Percentiles rank a stretch among this genome's conserved stretches.
Evolutionary conservation across 2,329 filamentous ascomycete genomes (phyloP).

Genomic region (Monosporascus sp.): DNA sequence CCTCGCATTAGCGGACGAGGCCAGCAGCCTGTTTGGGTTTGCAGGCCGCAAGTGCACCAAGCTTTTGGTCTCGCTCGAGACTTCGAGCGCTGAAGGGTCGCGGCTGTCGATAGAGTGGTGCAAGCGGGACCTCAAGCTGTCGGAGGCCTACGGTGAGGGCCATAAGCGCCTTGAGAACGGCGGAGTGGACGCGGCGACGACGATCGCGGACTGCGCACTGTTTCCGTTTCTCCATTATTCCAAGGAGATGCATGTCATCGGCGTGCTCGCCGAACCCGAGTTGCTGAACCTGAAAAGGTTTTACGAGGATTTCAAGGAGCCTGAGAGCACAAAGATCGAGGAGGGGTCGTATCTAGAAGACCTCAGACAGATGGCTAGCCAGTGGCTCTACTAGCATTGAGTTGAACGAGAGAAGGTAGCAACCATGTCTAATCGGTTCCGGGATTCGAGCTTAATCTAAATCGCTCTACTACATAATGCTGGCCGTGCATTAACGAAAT

Average conservation of each 20-base stretch:
- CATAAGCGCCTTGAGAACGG: not conserved
- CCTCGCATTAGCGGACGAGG: not conserved
- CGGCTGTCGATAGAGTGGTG: not conserved
- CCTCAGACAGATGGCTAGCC: no score
- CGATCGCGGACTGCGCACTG: constrained; percentile 3
- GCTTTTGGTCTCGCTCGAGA: not conserved
- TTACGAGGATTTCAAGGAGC: constrained; percentile 1
- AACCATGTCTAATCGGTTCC: no score
- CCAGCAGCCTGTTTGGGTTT: not conserved
- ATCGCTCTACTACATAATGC: no score
- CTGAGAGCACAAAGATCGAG: constrained; percentile 2
- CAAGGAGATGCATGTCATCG: constrained; percentile 1
- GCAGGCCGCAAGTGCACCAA: constrained; percentile 4
- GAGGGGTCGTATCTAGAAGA: constrained; percentile 1
- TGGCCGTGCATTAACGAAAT: no score
- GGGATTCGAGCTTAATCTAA: no score
- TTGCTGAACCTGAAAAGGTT: constrained; percentile 3
- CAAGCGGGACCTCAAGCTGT: constrained; percentile 1
- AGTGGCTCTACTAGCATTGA: no score
- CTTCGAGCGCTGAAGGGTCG: not conserved
- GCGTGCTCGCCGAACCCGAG: constrained; percentile 1
- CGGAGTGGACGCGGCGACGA: not conserved
- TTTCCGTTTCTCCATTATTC: constrained; percentile 4
- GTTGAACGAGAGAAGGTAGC: no score
- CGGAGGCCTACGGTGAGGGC: constrained; percentile 4